These are phyloP conservation scores for Vararia minispora DNA, from an alignment of 768 basidiomycete species.

Conservation along the genomic window DNA sequence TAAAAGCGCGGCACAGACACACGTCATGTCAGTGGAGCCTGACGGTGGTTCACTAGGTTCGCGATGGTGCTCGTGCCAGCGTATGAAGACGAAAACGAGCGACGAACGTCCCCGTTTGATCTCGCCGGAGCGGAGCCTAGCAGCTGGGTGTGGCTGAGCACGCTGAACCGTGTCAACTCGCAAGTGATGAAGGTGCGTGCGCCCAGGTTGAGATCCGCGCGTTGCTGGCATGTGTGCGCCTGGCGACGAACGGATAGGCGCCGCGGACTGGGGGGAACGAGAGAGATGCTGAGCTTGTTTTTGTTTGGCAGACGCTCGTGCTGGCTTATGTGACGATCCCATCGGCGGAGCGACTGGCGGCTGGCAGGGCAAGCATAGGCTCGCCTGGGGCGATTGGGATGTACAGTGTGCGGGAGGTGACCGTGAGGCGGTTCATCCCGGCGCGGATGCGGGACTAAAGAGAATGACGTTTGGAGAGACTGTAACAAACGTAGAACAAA, in stretches of 20 bases:
- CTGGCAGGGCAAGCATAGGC: conserved; percentile 37
- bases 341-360: conserved; percentile 43
- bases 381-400: conserved; percentile 67
- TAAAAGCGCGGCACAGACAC: background rate
- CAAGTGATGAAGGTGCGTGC: conserved; percentile 84
- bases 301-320: conserved; percentile 64
- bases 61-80: conserved; percentile 84
- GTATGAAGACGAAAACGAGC: conserved; percentile 76
- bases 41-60: conserved; percentile 55
- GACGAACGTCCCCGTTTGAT: conserved; percentile 47
- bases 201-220: too few relatives aligned
- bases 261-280: background rate
- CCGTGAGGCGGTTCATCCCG: conserved; percentile 77
- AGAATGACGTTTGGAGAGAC: too few relatives aligned
- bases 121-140: conserved; percentile 63
- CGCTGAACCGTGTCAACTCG: conserved; percentile 91
- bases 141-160: conserved; percentile 94
- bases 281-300: background rate
- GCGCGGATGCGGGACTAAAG: conserved; percentile 88
- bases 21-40: background rate
- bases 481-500: too few relatives aligned
- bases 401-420: conserved; percentile 79
- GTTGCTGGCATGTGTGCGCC: too few relatives aligned
- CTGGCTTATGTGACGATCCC: conserved; percentile 92
- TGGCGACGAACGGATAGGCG: background rate